Evolutionary conservation across 2,329 filamentous ascomycete genomes (phyloP), one percentile per base, ranked within the genome.

Genomic region (Fonsecaea erecta): DNA sequence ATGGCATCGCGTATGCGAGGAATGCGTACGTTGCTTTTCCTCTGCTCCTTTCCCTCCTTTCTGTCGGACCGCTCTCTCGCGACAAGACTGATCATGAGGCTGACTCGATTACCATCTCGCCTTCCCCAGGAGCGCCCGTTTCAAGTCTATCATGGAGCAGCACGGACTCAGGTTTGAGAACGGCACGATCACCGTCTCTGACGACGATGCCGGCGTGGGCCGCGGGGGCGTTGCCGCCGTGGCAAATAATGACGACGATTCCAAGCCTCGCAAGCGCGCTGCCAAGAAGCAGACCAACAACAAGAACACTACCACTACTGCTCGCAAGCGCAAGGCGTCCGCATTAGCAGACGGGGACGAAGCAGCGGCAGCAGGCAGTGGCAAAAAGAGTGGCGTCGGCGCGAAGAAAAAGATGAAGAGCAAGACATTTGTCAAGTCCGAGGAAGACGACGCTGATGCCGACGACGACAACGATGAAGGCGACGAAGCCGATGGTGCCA

Each of bases 331-430:
- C 43, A 63, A 63, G 61, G 18, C 26, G 1, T 11, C 18, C 18
- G 35, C 51, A 30, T 30, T 8, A 32, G 18, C 7, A 48, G 18
- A 48, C 43, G 18, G 9, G 1, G 43, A 48, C 18, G 43, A 12
- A 2, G 12, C 4, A 5, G 21, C 43, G 3, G 18, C 18, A 26
- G 18, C 18, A n/a, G 1, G 40, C 4, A 43, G 35, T 16, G 21
- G 37, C 16, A 32, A 54, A 28, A 46, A 28, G 11, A 21, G 34
- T n/a, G 28, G 30, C 0, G 59, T 12, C 52, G 32, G 14, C 2
- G 5, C 8, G 6, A 59, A 46, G 34, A 73, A 77, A 35, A 78
- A 83, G 16, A 32, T 24, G 18, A 21, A 48, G 43, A 48, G 21
- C 18, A 18, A 21, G 18, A 3, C 43, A 14, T 24, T 48, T 2